phyloP scores from a whole-genome alignment of 169 alveolate species.

The Plasmodium coatneyi region DNA sequence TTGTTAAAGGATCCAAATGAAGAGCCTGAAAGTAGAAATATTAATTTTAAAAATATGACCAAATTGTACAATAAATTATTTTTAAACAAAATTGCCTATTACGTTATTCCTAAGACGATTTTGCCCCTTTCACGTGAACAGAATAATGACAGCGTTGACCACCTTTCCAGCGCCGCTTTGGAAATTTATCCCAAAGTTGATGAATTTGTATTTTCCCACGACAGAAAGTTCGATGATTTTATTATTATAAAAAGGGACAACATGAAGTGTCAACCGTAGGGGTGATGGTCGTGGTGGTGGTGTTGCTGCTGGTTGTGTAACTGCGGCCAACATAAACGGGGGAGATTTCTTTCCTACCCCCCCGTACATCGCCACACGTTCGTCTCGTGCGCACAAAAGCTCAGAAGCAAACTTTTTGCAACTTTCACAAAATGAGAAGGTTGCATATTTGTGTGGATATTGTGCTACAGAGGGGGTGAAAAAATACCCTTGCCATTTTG shows the following conservation, averaged over 20 bases:
- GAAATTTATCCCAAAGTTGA: slow-evolving; percentile 26
- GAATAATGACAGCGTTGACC: not conserved
- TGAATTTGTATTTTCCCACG: slow-evolving; percentile 30
- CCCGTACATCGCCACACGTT: not conserved
- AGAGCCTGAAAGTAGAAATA: not conserved
- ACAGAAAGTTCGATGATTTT: slow-evolving; percentile 1
- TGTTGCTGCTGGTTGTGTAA: not conserved
- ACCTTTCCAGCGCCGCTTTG: not conserved
- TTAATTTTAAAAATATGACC: slow-evolving; percentile 20
- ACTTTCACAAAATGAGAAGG: not conserved
- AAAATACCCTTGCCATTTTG: not conserved
- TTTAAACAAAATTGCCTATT: slow-evolving; percentile 43
- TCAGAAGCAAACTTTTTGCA: not conserved
- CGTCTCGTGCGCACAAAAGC: not conserved
- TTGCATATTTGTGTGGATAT: not conserved
- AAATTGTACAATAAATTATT: slow-evolving; percentile 22
- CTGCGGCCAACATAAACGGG: not conserved
- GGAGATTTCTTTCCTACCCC: not conserved
- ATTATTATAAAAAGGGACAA: slow-evolving; percentile 53
- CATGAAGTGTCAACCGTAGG: slow-evolving; percentile 7
- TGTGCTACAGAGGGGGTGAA: not conserved
- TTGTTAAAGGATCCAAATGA: not conserved
- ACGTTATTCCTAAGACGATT: slow-evolving; percentile 25
- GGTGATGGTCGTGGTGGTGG: not conserved
- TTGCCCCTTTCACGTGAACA: not conserved